Evolutionary conservation across 495 filamentous ascomycete species (phyloP).

Genomic region (Penicillium dipodomyicola): DNA sequence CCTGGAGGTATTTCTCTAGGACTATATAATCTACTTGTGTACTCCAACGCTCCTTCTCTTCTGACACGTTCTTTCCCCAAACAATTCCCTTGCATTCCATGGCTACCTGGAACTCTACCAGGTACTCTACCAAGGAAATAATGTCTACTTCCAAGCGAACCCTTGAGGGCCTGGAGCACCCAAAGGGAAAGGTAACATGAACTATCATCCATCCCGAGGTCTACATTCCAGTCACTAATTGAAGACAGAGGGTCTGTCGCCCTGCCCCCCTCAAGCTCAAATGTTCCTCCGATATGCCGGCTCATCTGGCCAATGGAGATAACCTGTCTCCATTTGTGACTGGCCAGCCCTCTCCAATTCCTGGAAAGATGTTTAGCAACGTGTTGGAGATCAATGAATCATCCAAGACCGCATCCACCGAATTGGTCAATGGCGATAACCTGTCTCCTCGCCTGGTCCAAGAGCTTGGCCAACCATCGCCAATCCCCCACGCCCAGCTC

Average conservation of each 20-base stretch:
- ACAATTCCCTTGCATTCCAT: background rate
- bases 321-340: background rate
- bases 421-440: background rate
- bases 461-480: background rate
- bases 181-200: background rate
- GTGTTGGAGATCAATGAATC: background rate
- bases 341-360: background rate
- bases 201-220: background rate
- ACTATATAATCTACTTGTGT: background rate
- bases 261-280: background rate
- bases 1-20: background rate
- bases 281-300: background rate
- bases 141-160: background rate
- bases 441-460: background rate
- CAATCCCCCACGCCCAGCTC: background rate
- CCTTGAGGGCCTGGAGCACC: background rate
- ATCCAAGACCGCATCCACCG: background rate
- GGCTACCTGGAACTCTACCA: background rate
- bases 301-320: background rate
- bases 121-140: background rate
- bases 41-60: background rate
- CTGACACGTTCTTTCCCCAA: background rate
- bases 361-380: background rate
- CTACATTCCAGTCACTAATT: background rate
- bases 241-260: background rate